Base-by-base conservation (phyloP, 2,329 filamentous ascomycete genomes). In the Penicillium hesseltinei region DNA sequence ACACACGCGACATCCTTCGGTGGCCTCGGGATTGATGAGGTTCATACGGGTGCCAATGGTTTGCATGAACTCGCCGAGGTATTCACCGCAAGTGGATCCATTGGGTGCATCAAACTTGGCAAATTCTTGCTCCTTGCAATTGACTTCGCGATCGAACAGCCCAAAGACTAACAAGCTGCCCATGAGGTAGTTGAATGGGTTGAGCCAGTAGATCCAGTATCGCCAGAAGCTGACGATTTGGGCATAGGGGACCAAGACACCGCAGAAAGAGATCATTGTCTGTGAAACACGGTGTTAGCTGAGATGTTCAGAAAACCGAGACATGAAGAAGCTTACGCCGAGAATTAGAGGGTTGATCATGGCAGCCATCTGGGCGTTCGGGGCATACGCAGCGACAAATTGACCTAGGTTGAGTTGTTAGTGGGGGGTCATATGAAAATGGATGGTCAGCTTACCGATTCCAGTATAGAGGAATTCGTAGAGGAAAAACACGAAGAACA, bases 331-430 rank as follows among this genome's bases (percentile, higher is more conserved):
- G 47, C 54, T 42, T 57, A 57, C 54, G 6, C 69, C 66, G 73
- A 91, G 86, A 78, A 91, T 87, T 75, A 91, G 88, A 0, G 88
- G 88, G 67, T 91, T 90, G 43, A 83, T 84, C 60, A 91, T 88
- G 51, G 89, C 86, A 0, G 88, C 88, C 71, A 91, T 89, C 56
- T 80, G 84, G 0, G 89, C 76, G 61, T 78, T 79, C 43, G 75
- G 88, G 0, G 89, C 87, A 70, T 90, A 91, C 0, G 90, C 88
- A 58, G 86, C 88, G 63, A 92, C 88, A 84, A 88, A 91, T 71
- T 91, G 89, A 15, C 88, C 54, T 57, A 27, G 15, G 7, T 4
- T 8, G 3, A 10, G 23, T 6, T 25, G 29, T 57, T 47, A 57
- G 36, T 13, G 5, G 8, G 9, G 5, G 3, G 11, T 9, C 17